Evolutionary conservation across 192 early-diverging fungal genomes (phyloP).

Genomic region (Coemansia sp.): DNA sequence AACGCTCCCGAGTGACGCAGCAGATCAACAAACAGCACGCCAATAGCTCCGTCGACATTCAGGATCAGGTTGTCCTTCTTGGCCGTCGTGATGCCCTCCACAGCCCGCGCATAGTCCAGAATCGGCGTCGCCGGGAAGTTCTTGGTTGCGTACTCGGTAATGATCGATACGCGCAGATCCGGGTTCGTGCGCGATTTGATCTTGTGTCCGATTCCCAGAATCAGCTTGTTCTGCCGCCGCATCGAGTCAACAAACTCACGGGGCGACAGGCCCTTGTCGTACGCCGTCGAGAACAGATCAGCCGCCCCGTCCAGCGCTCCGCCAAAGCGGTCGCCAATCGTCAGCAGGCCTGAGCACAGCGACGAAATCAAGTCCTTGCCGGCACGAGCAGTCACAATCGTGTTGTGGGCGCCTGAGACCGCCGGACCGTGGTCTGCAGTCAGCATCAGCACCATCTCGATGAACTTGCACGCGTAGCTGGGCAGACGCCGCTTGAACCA

Average conservation of each 20-base stretch:
- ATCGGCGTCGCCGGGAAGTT: slow-evolving; percentile 85
- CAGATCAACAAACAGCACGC: slow-evolving; percentile 93
- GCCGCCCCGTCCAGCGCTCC: slow-evolving; percentile 97
- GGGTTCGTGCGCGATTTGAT: slow-evolving; percentile 99
- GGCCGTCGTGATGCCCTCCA: slow-evolving; percentile 92
- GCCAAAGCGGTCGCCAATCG: slow-evolving; percentile 97
- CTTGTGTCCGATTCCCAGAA: slow-evolving; percentile 98
- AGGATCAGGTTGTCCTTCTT: slow-evolving; percentile 99
- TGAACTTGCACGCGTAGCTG: slow-evolving; percentile 92
- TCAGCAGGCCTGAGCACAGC: slow-evolving; percentile 90
- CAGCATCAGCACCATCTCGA: slow-evolving; percentile 99
- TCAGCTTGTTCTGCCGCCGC: slow-evolving; percentile 95
- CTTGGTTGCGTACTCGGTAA: slow-evolving; percentile 88
- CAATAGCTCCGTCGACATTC: slow-evolving; percentile 94
- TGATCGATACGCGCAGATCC: slow-evolving; percentile 91
- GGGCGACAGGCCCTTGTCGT: slow-evolving; percentile 89
- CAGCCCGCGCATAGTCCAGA: slow-evolving; percentile 91
- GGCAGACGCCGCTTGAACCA: slow-evolving; percentile 99
- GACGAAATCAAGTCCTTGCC: slow-evolving; percentile 98
- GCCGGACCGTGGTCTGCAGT: slow-evolving; percentile 99
- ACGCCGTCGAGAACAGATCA: slow-evolving; percentile 84
- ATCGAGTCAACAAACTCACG: slow-evolving; percentile 93
- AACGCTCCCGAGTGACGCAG: slow-evolving; percentile 91
- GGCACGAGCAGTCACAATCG: slow-evolving; percentile 91
- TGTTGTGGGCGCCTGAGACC: slow-evolving; percentile 90